phyloP scores from a whole-genome alignment of 129 eudicot species.

The Apium graveolens region DNA sequence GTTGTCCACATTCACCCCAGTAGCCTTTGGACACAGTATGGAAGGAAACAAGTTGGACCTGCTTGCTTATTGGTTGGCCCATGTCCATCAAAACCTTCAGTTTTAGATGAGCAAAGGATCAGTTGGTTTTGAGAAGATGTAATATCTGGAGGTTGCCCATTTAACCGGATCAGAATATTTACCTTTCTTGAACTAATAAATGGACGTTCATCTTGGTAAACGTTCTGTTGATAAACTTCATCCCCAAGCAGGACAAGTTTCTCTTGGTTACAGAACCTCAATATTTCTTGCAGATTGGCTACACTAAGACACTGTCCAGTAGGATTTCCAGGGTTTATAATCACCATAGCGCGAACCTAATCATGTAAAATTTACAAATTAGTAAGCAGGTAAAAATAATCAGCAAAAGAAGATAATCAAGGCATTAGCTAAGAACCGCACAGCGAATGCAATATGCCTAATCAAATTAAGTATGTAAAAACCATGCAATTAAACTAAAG shows the following conservation, averaged over 20 bases:
- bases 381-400: neutral
- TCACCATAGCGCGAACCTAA: constrained; percentile 95
- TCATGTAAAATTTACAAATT: neutral
- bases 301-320: constrained; percentile 94
- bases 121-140: neutral
- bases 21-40: constrained; percentile 97
- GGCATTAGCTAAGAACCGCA: neutral
- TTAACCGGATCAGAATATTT: constrained; percentile 1
- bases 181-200: constrained; percentile 93
- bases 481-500: neutral
- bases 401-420: neutral
- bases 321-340: constrained; percentile 98
- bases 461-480: neutral
- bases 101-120: neutral
- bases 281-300: constrained; percentile 61
- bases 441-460: neutral
- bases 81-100: constrained; percentile 82
- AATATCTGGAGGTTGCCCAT: neutral
- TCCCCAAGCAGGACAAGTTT: constrained; percentile 79
- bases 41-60: constrained; percentile 84
- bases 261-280: constrained; percentile 72
- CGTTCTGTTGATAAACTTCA: constrained; percentile 97
- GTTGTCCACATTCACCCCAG: constrained; percentile 98
- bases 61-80: constrained; percentile 86
- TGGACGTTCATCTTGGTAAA: constrained; percentile 97